Percentiles rank a stretch among this genome's conserved stretches.
phyloP scores from a whole-genome alignment of 1,284 basidiomycete species.

The Rhodotorula sp. region DNA sequence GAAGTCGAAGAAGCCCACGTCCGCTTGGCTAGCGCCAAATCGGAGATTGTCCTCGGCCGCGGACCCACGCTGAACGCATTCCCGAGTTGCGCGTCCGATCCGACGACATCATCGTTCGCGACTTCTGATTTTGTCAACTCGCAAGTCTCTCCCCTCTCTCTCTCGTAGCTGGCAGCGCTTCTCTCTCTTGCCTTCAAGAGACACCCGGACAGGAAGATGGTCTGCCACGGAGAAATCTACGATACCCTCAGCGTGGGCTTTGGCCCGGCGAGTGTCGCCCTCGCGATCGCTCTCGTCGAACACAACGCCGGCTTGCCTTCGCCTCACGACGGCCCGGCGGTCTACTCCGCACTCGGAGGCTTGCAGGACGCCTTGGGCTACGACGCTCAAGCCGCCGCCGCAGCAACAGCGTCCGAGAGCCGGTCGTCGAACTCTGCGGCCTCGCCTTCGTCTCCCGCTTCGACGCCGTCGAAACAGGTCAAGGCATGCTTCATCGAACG shows the following conservation, averaged over 20 bases:
- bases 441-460: not conserved
- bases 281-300: conserved; percentile 59
- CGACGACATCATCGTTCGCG: too few relatives aligned
- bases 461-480: not conserved
- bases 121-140: too few relatives aligned
- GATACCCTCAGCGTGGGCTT: conserved; percentile 61
- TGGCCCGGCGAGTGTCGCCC: conserved; percentile 61
- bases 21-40: too few relatives aligned
- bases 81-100: too few relatives aligned
- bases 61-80: too few relatives aligned
- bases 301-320: conserved; percentile 40
- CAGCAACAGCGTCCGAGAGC: not conserved
- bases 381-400: not conserved
- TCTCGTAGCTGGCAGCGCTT: too few relatives aligned
- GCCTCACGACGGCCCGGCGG: not conserved
- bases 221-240: conserved; percentile 43
- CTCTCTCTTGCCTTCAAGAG: too few relatives aligned
- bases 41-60: too few relatives aligned
- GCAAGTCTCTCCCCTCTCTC: too few relatives aligned
- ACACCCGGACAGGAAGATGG: not conserved
- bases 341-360: conserved; percentile 31
- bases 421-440: too few relatives aligned
- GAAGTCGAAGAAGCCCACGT: too few relatives aligned
- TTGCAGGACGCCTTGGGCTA: conserved; percentile 30
- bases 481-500: conserved; percentile 59